These are phyloP conservation scores for Golubevia pallescens DNA, from an alignment of 1,284 basidiomycete genomes.

Conservation along the genomic window DNA sequence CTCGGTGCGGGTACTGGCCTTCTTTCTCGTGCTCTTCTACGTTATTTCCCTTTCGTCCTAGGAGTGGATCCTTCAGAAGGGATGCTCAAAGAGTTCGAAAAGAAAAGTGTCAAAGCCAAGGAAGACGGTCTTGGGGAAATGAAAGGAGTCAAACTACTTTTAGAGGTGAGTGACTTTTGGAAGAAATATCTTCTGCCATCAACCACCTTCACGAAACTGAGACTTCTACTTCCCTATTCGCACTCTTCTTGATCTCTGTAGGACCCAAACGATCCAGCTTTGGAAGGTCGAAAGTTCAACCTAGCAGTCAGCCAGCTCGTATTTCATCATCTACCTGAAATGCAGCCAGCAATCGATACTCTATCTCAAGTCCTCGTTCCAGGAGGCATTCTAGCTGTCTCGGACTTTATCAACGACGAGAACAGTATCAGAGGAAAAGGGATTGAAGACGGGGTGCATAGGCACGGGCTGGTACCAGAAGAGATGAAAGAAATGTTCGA, in stretches of 20 bases:
- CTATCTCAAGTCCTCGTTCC: slow-evolving; percentile 21
- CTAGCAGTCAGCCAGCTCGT: slow-evolving; percentile 25
- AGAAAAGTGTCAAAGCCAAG: too few relatives aligned
- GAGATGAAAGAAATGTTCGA: slow-evolving; percentile 24
- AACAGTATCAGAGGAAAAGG: slow-evolving; percentile 16
- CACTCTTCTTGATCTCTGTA: slow-evolving; percentile 24
- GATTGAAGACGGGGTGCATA: slow-evolving; percentile 27
- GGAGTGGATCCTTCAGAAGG: too few relatives aligned
- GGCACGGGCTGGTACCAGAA: slow-evolving; percentile 21
- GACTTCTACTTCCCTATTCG: slow-evolving; percentile 12
- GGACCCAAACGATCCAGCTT: slow-evolving; percentile 18
- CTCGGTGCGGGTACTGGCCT: slow-evolving; percentile 12
- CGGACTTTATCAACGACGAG: slow-evolving; percentile 26
- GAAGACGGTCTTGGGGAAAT: too few relatives aligned
- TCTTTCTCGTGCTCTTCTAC: too few relatives aligned
- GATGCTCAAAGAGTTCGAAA: too few relatives aligned
- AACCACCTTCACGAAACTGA: slow-evolving; percentile 16
- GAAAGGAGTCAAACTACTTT: too few relatives aligned
- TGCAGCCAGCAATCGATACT: slow-evolving; percentile 12
- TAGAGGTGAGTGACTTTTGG: too few relatives aligned
- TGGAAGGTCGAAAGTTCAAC: slow-evolving; percentile 18
- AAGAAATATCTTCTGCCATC: slow-evolving; percentile 8
- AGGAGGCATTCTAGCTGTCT: slow-evolving; percentile 19
- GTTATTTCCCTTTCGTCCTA: too few relatives aligned
- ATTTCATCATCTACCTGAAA: slow-evolving; percentile 27